Conservation (phyloP, 176 grass and related monocot genomes). For the Avena atlantica region DNA sequence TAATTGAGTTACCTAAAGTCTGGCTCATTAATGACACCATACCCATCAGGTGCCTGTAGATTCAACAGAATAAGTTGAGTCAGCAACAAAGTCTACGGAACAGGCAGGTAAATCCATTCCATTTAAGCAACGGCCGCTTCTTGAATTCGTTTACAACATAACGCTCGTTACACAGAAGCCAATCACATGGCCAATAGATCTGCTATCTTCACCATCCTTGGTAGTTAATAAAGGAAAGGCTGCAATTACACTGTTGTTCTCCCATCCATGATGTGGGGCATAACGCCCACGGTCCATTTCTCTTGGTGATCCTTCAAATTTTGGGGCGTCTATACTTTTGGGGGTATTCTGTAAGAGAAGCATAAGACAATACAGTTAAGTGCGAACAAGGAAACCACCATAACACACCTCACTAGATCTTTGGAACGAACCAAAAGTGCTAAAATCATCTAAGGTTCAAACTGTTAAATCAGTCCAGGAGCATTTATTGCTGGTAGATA, state of each 20-base stretch:
- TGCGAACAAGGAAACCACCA: constrained; percentile 29
- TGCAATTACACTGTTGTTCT: constrained; percentile 99
- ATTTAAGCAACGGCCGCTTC: constrained; percentile 79
- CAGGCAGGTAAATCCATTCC: constrained; percentile 87
- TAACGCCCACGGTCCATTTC: constrained; percentile 89
- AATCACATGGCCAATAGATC: constrained; percentile 81
- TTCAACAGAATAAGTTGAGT: constrained; percentile 99
- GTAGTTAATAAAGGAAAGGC: constrained; percentile 90
- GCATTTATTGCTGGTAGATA: constrained; percentile 3
- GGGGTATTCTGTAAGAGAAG: constrained; percentile 79
- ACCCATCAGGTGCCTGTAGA: constrained; percentile 99
- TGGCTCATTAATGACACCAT: constrained; percentile 68
- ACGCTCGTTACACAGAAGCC: constrained; percentile 60
- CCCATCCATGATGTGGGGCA: constrained; percentile 85
- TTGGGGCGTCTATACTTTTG: constrained; percentile 44
- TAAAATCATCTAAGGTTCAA: constrained; percentile 13
- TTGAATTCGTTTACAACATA: constrained; percentile 74
- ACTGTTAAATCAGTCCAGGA: not conserved
- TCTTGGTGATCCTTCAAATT: constrained; percentile 62
- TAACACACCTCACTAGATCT: constrained; percentile 22
- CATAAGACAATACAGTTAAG: constrained; percentile 64
- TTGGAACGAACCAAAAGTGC: not conserved
- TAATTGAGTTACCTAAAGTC: constrained; percentile 69
- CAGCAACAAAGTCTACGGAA: constrained; percentile 86
- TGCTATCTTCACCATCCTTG: constrained; percentile 82